Conservation (phyloP, 2,329 filamentous ascomycete genomes). For the Aaosphaeria pasadenensis region DNA sequence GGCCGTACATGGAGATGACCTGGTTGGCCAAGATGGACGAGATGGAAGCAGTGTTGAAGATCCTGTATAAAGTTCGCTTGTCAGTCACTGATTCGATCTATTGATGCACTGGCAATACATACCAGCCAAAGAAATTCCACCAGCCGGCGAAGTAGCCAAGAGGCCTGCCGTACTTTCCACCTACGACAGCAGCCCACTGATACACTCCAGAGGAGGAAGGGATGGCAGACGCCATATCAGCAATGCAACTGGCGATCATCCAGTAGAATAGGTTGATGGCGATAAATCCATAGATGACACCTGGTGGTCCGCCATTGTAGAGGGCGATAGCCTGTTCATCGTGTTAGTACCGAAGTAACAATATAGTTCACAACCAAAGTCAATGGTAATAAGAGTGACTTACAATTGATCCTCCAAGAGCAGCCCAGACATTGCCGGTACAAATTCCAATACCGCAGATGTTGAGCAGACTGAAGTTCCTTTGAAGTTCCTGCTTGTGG, state of each 20-base stretch:
- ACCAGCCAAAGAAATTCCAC: constrained; percentile 52
- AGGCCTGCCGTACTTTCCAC: constrained; percentile 47
- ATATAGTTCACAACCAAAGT: neutral
- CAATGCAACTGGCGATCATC: constrained; percentile 50
- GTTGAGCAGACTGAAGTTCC: constrained; percentile 48
- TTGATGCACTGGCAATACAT: neutral
- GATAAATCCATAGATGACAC: constrained; percentile 49
- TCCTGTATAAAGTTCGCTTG: constrained; percentile 12
- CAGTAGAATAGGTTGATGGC: constrained; percentile 51
- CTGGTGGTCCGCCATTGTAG: constrained; percentile 46
- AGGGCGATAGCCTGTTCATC: constrained; percentile 33
- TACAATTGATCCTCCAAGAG: constrained; percentile 48
- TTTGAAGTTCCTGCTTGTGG: constrained; percentile 51
- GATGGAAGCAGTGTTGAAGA: constrained; percentile 45
- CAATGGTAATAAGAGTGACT: constrained; percentile 11
- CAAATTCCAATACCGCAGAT: constrained; percentile 47
- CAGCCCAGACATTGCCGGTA: constrained; percentile 44
- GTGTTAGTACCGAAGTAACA: neutral
- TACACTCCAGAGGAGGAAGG: constrained; percentile 47
- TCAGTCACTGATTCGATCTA: neutral
- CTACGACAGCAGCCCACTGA: constrained; percentile 53
- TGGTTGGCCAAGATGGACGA: constrained; percentile 46
- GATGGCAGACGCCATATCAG: constrained; percentile 48
- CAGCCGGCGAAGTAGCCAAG: constrained; percentile 51
- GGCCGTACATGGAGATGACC: constrained; percentile 47